Evolutionary conservation across 106 monocot genomes (phyloP).

Genomic region (Phalaenopsis equestris): DNA sequence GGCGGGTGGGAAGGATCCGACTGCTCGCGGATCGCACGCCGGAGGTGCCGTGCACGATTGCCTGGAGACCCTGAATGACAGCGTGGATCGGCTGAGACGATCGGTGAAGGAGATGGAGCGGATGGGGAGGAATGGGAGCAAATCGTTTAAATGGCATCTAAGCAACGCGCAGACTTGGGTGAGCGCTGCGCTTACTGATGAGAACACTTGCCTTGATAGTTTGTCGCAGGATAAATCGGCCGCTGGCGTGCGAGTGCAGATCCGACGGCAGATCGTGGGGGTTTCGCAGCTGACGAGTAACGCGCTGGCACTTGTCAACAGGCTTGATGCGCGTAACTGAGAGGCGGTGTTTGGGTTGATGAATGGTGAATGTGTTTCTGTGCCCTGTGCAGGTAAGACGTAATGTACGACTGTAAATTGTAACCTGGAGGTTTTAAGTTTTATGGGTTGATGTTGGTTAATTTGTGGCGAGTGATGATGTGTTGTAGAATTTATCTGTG

Average conservation of each 20-base stretch:
- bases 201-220: conserved; percentile 36
- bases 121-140: conserved; percentile 19
- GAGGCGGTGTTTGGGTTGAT: too few relatives aligned
- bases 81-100: conserved; percentile 22
- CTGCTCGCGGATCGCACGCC: not conserved
- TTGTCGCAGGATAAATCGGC: conserved; percentile 4
- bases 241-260: conserved; percentile 7
- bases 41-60: conserved; percentile 34
- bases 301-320: conserved; percentile 38
- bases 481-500: too few relatives aligned
- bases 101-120: conserved; percentile 29
- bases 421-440: too few relatives aligned
- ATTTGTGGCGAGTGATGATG: too few relatives aligned
- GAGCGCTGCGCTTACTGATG: conserved; percentile 47
- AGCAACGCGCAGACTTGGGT: conserved; percentile 45
- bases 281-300: conserved; percentile 29
- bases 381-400: too few relatives aligned
- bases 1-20: not conserved
- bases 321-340: conserved; percentile 6
- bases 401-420: too few relatives aligned
- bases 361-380: too few relatives aligned
- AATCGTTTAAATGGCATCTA: conserved; percentile 19
- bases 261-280: conserved; percentile 7
- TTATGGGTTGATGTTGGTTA: too few relatives aligned
- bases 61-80: conserved; percentile 23